Conservation (phyloP, 2,329 filamentous ascomycete genomes). For the Colletotrichum truncatum region DNA sequence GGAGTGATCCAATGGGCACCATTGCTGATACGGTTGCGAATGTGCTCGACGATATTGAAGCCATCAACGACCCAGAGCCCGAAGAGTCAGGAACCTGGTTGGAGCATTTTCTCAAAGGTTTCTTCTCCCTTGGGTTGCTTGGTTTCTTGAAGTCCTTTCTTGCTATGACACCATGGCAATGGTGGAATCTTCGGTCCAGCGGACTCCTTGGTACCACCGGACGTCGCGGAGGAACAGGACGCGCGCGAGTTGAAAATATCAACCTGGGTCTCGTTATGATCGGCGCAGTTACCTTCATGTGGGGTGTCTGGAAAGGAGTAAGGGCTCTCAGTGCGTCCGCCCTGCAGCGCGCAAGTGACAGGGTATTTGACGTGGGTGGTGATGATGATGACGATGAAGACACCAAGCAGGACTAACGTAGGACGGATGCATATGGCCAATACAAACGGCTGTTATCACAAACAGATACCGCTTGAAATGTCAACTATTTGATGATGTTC, state of each 20-base stretch:
- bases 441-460: conserved; percentile 18
- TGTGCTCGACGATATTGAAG: conserved; percentile 52
- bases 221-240: conserved; percentile 70
- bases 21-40: conserved; percentile 61
- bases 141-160: conserved; percentile 86
- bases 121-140: conserved; percentile 88
- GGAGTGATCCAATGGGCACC: conserved; percentile 79
- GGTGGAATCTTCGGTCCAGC: conserved; percentile 76
- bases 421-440: conserved; percentile 13
- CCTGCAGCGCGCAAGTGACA: conserved; percentile 81
- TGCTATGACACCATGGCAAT: conserved; percentile 78
- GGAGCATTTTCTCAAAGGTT: conserved; percentile 87
- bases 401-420: conserved; percentile 28
- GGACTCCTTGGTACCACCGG: conserved; percentile 62
- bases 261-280: conserved; percentile 83
- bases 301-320: conserved; percentile 86
- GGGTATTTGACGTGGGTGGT: conserved; percentile 82
- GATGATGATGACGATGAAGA: conserved; percentile 66
- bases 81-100: conserved; percentile 71
- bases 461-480: conserved; percentile 24
- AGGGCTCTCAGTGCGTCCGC: conserved; percentile 75
- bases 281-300: conserved; percentile 82
- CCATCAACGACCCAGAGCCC: conserved; percentile 39
- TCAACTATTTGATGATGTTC: conserved; percentile 2
- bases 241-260: conserved; percentile 80